Evolutionary conservation across 768 basidiomycete species (phyloP).

Genomic region (Cantharellus cinnabarinus): DNA sequence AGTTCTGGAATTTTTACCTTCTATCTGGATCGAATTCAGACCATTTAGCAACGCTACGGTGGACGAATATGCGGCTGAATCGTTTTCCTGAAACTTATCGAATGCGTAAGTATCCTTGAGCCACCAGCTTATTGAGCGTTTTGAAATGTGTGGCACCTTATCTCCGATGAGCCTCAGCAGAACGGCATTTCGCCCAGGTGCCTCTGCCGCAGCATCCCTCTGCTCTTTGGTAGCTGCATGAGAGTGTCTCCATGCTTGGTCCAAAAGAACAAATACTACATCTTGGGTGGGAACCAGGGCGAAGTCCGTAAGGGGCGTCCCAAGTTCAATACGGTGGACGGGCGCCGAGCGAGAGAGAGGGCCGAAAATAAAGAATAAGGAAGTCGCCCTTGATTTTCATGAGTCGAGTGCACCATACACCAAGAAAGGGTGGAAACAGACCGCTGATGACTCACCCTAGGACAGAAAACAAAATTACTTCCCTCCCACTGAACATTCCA

Average conservation of each 20-base stretch:
- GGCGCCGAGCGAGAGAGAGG: slow-evolving; percentile 5
- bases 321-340: slow-evolving; percentile 29
- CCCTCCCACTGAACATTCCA: slow-evolving; percentile 18
- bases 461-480: slow-evolving; percentile 40
- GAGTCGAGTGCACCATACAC: neutral
- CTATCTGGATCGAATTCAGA: slow-evolving; percentile 14
- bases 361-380: slow-evolving; percentile 32
- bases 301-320: slow-evolving; percentile 42
- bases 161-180: slow-evolving; percentile 5
- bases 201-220: neutral
- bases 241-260: slow-evolving; percentile 22
- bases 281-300: slow-evolving; percentile 16
- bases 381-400: slow-evolving; percentile 31
- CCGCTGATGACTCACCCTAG: slow-evolving; percentile 36
- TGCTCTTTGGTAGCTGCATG: slow-evolving; percentile 13
- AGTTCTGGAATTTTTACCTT: slow-evolving; percentile 9
- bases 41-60: slow-evolving; percentile 1
- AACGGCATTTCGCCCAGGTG: neutral
- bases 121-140: neutral
- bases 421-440: neutral
- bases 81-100: slow-evolving; percentile 17
- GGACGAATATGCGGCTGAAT: neutral
- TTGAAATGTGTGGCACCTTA: neutral
- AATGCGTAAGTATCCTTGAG: slow-evolving; percentile 19
- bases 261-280: slow-evolving; percentile 29